phyloP scores from a whole-genome alignment of 2,329 filamentous ascomycete genomes.

The Coniella lustricola region DNA sequence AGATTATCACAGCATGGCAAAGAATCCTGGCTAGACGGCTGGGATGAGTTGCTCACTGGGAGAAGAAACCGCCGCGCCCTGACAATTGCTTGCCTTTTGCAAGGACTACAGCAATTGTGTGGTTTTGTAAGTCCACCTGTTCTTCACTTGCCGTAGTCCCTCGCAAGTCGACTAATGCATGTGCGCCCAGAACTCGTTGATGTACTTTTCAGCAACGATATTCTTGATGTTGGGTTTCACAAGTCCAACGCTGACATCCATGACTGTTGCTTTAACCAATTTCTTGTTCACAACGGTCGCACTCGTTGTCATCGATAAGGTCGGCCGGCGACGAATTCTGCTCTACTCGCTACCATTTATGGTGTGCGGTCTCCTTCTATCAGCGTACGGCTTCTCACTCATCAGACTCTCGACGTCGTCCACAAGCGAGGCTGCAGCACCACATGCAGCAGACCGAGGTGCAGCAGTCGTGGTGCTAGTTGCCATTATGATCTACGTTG shows the following conservation, averaged over 20 bases:
- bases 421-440: constrained; percentile 16
- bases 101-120: constrained; percentile 81
- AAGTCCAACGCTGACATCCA: constrained; percentile 70
- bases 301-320: constrained; percentile 67
- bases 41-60: constrained; percentile 48
- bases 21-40: constrained; percentile 36
- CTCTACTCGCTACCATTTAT: constrained; percentile 81
- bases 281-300: constrained; percentile 73
- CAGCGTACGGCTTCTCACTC: constrained; percentile 65
- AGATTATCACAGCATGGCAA: constrained; percentile 24
- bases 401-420: constrained; percentile 38
- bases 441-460: constrained; percentile 19
- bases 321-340: constrained; percentile 73
- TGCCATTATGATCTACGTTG: constrained; percentile 77
- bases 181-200: constrained; percentile 63
- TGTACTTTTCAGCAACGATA: constrained; percentile 86
- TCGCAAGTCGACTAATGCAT: constrained; percentile 3
- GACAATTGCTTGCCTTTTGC: constrained; percentile 77
- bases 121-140: constrained; percentile 57
- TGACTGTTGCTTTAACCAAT: constrained; percentile 74
- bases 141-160: not conserved
- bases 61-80: constrained; percentile 67
- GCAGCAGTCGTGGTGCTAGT: constrained; percentile 56
- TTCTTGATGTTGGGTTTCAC: constrained; percentile 72
- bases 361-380: constrained; percentile 63